phyloP scores from a whole-genome alignment of 257 asterid genomes.

The Solanum appendiculatum region DNA sequence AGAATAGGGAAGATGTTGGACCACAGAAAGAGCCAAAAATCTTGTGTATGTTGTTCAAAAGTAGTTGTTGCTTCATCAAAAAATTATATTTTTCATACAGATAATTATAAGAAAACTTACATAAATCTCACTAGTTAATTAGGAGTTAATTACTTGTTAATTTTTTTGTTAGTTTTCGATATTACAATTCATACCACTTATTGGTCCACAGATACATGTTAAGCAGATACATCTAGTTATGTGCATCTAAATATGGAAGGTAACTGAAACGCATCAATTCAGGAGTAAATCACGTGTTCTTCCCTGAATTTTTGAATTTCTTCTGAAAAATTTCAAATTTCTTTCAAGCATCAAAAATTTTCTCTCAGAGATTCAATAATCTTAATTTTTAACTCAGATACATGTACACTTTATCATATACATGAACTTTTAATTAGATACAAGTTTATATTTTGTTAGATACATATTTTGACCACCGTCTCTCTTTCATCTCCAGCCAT shows the following conservation, averaged over 20 bases:
- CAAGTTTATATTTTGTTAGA: too few species aligned
- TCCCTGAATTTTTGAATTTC: not conserved
- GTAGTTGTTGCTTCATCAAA: not conserved
- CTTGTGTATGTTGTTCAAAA: not conserved
- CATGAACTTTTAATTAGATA: not conserved
- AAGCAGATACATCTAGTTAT: too few species aligned
- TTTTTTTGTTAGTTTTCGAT: too few species aligned
- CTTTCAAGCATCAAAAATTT: not conserved
- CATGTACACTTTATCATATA: not conserved
- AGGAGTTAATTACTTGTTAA: not conserved
- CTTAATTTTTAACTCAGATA: not conserved
- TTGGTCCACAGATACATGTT: not conserved
- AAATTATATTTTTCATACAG: too few species aligned
- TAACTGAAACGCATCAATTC: not conserved
- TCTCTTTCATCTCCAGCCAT: too few species aligned
- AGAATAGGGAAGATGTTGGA: not conserved
- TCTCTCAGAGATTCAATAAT: not conserved
- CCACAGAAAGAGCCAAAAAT: not conserved
- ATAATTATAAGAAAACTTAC: too few species aligned
- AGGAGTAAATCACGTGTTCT: not conserved
- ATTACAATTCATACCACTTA: not conserved
- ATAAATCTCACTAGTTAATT: too few species aligned
- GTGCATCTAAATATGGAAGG: not conserved
- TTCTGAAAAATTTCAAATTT: too few species aligned
- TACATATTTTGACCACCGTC: too few species aligned